Evolutionary conservation across 208 protist species (phyloP), one percentile per base, ranked within the genome.

Genomic region (Angomonas deanei): DNA sequence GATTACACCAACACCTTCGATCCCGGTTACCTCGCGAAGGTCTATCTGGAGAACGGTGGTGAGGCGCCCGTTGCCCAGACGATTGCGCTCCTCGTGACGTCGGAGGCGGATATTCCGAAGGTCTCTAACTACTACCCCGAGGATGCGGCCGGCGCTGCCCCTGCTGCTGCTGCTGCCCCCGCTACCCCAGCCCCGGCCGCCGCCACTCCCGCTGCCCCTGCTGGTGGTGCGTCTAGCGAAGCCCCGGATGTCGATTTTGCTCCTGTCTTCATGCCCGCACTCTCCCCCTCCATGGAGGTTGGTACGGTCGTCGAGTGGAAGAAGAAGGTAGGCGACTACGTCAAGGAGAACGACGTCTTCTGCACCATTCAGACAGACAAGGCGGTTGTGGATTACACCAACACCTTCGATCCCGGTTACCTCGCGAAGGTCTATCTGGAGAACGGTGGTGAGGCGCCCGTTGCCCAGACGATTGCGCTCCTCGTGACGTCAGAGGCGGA

Each of bases 341-440:
- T 99, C 38, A 86, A 91, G 42, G 80, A 92, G 55, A 95, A 92
- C 39, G 96, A 98, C n/a, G 80, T 97, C 26, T 81, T 98, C 70
- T 91, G 82, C 67, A 84, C 92, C 24, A 84, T 98, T 30, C 95
- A 99, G 84, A 99, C 97, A 2, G 97, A 99, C 82, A 99, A 99
- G 86, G 97, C 97, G 13, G 96, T 97, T 0, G 91, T 98, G 64
- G 97, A 98, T 74, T 98, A 97, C 72, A 97, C 98, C 48, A 87
- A 90, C 63, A 82, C 76, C 28, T 97, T 98, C 32, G 96, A 98
- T 26, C 54, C 66, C 2, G 97, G 97, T 62, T 97, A 97, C 68
- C 68, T 99, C 17, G 97, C 96, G 6, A 97, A 98, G 76, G 97
- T 98, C 57, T 86, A 97, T 32, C 72, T 86, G 33, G 42, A 79